Conservation (phyloP, 106 monocot species). For the Dioscorea alata region DNA sequence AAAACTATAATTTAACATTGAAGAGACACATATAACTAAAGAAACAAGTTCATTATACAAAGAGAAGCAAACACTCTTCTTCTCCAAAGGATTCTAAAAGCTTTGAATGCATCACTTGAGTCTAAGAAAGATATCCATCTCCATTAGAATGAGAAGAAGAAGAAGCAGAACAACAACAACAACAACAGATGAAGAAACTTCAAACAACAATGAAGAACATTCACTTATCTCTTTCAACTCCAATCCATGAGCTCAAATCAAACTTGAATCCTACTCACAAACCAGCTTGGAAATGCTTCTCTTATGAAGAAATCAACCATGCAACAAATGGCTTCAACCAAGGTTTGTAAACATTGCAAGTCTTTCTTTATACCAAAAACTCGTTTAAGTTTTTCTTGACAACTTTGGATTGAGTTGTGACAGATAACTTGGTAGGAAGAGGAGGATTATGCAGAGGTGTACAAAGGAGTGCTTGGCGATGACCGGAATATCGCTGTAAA, state of each 20-base stretch:
- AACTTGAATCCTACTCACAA: constrained; percentile 5
- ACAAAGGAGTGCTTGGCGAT: constrained; percentile 43
- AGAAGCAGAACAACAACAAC: not conserved
- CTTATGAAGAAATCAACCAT: constrained; percentile 56
- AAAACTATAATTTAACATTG: too few relatives aligned
- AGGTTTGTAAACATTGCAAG: constrained; percentile 17
- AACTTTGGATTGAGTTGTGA: not conserved
- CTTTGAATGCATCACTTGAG: constrained; percentile 4
- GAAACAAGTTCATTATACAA: too few relatives aligned
- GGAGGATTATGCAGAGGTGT: constrained; percentile 67
- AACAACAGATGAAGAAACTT: not conserved
- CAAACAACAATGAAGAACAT: not conserved
- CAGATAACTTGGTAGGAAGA: constrained; percentile 65
- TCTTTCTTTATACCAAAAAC: too few relatives aligned
- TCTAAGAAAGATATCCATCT: constrained; percentile 25
- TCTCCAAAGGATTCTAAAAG: too few relatives aligned
- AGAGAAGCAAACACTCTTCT: too few relatives aligned
- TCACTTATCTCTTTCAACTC: too few relatives aligned
- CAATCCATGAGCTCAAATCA: not conserved
- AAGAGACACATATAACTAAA: too few relatives aligned
- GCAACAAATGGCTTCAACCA: constrained; percentile 64
- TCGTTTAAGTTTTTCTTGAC: too few relatives aligned
- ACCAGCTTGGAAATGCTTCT: constrained; percentile 73
- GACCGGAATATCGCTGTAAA: constrained; percentile 52
- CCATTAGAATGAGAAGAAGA: constrained; percentile 8